phyloP scores from a whole-genome alignment of 2,329 filamentous ascomycete genomes.

The Parasarocladium wereldwijsianum region DNA sequence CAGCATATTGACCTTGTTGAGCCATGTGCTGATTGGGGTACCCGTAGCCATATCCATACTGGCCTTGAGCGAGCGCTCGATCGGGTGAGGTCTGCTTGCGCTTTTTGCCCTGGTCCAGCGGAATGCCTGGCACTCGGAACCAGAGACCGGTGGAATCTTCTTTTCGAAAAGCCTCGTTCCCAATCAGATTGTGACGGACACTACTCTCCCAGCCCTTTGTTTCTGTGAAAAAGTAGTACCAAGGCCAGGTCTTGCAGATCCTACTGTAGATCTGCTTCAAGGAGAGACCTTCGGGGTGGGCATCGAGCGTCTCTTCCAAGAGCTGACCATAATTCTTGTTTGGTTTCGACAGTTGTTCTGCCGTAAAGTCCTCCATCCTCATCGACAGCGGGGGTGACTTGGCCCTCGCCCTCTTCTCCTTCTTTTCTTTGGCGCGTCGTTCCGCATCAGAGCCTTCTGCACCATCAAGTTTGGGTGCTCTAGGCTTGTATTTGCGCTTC shows the following conservation, averaged over 20 bases:
- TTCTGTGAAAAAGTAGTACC: conserved; percentile 44
- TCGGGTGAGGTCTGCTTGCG: conserved; percentile 40
- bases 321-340: conserved; percentile 48
- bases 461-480: conserved; percentile 38
- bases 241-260: conserved; percentile 42
- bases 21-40: conserved; percentile 19
- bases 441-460: conserved; percentile 42
- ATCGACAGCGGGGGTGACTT: conserved; percentile 47
- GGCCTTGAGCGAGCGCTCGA: conserved; percentile 23
- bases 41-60: conserved; percentile 20
- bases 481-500: conserved; percentile 52
- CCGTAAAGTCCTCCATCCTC: conserved; percentile 37
- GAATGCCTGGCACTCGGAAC: conserved; percentile 41
- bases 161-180: conserved; percentile 46
- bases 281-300: conserved; percentile 37
- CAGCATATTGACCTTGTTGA: conserved; percentile 17
- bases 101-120: conserved; percentile 47
- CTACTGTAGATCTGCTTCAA: conserved; percentile 50
- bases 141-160: conserved; percentile 40
- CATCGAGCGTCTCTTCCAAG: conserved; percentile 44
- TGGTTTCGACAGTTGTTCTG: conserved; percentile 44
- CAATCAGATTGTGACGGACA: conserved; percentile 48
- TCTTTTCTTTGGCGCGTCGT: conserved; percentile 39
- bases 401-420: conserved; percentile 41
- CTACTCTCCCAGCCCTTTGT: conserved; percentile 54